Conservation (phyloP, 768 basidiomycete species). For the Pleurotus citrinopileatus region DNA sequence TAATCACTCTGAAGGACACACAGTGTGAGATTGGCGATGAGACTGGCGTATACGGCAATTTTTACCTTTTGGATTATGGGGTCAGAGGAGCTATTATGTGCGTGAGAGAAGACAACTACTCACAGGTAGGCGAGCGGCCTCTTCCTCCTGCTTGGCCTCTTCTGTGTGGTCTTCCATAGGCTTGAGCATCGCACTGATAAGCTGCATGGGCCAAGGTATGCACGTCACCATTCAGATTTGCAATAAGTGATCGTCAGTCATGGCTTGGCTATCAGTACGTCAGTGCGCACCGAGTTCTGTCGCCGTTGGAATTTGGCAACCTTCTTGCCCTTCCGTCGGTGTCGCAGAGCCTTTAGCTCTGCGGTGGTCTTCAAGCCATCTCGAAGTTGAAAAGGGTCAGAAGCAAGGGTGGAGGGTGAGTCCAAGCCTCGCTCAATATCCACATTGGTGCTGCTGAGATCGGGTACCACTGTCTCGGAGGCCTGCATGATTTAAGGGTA, state of each 20-base stretch:
- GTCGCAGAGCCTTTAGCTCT: slow-evolving; percentile 61
- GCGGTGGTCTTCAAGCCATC: slow-evolving; percentile 58
- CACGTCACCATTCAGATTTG: slow-evolving; percentile 8
- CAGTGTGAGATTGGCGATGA: slow-evolving; percentile 72
- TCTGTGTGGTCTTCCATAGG: slow-evolving; percentile 87
- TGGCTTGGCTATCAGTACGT: neutral
- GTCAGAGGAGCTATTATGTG: neutral
- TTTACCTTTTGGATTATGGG: slow-evolving; percentile 54
- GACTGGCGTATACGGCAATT: slow-evolving; percentile 82
- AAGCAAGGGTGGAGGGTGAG: slow-evolving; percentile 27
- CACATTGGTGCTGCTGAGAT: slow-evolving; percentile 32
- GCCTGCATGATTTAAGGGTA: slow-evolving; percentile 26
- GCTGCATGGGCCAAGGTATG: too few species aligned
- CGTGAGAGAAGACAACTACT: slow-evolving; percentile 19
- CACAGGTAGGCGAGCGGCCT: slow-evolving; percentile 65
- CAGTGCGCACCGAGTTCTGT: slow-evolving; percentile 64
- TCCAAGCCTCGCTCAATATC: slow-evolving; percentile 29
- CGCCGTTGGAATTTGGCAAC: slow-evolving; percentile 64
- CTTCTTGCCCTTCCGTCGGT: slow-evolving; percentile 54
- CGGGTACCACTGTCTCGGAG: slow-evolving; percentile 52
- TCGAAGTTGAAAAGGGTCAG: slow-evolving; percentile 70
- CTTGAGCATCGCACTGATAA: slow-evolving; percentile 85
- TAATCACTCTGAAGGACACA: slow-evolving; percentile 67
- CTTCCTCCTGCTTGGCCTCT: slow-evolving; percentile 72
- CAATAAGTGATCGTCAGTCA: neutral